Evolutionary conservation across 768 basidiomycete genomes (phyloP), one percentile per base, ranked within the genome.

Genomic region (Baorangia bicolor): DNA sequence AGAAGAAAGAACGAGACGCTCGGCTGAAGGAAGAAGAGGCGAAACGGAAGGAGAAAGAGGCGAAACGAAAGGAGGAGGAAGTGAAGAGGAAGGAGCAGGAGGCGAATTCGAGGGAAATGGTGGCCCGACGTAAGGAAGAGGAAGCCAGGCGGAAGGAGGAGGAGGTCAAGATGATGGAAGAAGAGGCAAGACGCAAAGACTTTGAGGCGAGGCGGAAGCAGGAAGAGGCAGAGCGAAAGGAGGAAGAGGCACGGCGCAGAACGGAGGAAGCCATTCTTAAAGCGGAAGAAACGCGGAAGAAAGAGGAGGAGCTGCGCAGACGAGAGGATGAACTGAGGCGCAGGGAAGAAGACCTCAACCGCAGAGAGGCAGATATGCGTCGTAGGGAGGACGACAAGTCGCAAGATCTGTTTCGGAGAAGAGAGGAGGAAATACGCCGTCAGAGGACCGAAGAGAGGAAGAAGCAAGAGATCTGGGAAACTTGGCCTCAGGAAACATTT

Each of bases 341-440:
- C n/a, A 62, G 57, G 49, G 74, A 75, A 44, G 73, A 71, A 48
- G 75, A 69, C 20, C 57, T 67, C 16, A 62, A 53, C 49, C 69
- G 64, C 55, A 62, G 70, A 43, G 67, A 69, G 56, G 61, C 67
- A 44, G 72, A 73, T 16, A 63, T 66, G 56, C 62, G 69, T 40
- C 71, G 67, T 38, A 63, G 61, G 57, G 66, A 66, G 30, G 68
- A 63, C 18, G 70, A 62, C 48, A 67, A 59, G 27, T 25, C 55
- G 58, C 60, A 72, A 56, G 66, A 64, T 0, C 67, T 67, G 12
- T 67, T 69, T 51, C 65, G 63, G 45, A 73, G 56, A 59, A 69
- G 66, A 38, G 71, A 69, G 52, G 69, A 68, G 46, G 67, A 70
- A 13, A 74, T 64, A 25, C 67, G 68, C 25, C 64, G 66, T 34